phyloP scores from a whole-genome alignment of 2,329 filamentous ascomycete genomes.

The Pestalotiopsis sp. region DNA sequence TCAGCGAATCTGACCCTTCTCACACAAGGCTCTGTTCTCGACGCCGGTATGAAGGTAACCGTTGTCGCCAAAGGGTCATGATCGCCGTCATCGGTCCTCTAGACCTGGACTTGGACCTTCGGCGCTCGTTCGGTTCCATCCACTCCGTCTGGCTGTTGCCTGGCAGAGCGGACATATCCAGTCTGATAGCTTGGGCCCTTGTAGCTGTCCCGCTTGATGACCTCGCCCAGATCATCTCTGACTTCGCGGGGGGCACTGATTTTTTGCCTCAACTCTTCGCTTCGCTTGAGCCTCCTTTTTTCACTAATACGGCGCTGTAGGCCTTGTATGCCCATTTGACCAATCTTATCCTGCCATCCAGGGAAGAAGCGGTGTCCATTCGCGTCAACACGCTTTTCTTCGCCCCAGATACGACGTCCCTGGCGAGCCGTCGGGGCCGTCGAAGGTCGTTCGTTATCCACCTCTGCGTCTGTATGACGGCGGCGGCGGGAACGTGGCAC shows the following conservation, averaged over 20 bases:
- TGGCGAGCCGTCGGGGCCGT: slow-evolving; percentile 31
- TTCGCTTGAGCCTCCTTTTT: slow-evolving; percentile 57
- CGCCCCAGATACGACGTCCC: slow-evolving; percentile 26
- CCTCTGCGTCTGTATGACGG: slow-evolving; percentile 21
- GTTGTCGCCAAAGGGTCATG: background rate
- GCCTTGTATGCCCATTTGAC: slow-evolving; percentile 48
- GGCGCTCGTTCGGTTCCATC: slow-evolving; percentile 10
- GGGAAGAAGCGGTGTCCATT: slow-evolving; percentile 32
- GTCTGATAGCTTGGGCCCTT: slow-evolving; percentile 33
- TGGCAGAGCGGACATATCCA: background rate
- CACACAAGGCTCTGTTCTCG: slow-evolving; percentile 2
- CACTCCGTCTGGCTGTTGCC: background rate
- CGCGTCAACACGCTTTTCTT: slow-evolving; percentile 31
- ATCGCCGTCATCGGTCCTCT: slow-evolving; percentile 3
- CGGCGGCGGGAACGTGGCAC: background rate
- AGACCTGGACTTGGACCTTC: slow-evolving; percentile 13
- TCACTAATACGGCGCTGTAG: slow-evolving; percentile 58
- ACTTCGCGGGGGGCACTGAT: slow-evolving; percentile 62
- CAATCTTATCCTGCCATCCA: slow-evolving; percentile 47
- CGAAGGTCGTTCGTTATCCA: slow-evolving; percentile 32
- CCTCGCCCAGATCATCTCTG: slow-evolving; percentile 57
- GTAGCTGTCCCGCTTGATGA: slow-evolving; percentile 48
- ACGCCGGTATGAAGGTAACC: slow-evolving; percentile 1
- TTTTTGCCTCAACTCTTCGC: slow-evolving; percentile 56
- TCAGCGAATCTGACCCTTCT: background rate